phyloP scores from a whole-genome alignment of 257 asterid species.

The Solanum peruvianum region DNA sequence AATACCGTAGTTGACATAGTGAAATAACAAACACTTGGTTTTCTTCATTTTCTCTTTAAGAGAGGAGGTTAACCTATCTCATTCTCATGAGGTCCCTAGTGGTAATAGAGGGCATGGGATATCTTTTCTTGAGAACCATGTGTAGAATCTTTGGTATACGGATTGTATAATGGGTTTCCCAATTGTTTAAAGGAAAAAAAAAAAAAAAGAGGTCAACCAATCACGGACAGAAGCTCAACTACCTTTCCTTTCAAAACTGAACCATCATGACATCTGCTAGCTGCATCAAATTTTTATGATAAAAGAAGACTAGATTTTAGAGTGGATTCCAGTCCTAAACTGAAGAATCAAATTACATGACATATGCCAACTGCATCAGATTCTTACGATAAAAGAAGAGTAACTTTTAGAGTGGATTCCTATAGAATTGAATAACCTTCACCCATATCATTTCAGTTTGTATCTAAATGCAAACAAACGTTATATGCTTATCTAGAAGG shows the following conservation, averaged over 20 bases:
- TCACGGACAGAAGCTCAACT: neutral
- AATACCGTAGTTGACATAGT: neutral
- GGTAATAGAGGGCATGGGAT: neutral
- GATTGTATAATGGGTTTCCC: neutral
- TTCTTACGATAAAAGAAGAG: neutral
- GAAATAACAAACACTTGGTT: neutral
- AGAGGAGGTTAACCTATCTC: neutral
- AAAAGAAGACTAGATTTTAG: neutral
- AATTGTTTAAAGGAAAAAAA: neutral
- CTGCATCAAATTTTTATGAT: neutral
- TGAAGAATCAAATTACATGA: neutral
- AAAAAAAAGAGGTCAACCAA: neutral
- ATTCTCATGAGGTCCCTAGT: neutral
- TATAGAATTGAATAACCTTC: neutral
- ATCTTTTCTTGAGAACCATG: neutral
- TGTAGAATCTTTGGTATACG: neutral
- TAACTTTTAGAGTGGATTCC: neutral
- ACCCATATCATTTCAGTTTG: neutral
- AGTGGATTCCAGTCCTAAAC: neutral
- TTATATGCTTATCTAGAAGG: neutral
- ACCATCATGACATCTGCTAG: neutral
- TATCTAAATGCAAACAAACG: neutral
- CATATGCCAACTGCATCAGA: neutral
- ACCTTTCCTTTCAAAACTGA: neutral
- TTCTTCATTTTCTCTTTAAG: neutral